Conservation (phyloP, 2,329 filamentous ascomycete genomes). For the Orbilia oligospora region DNA sequence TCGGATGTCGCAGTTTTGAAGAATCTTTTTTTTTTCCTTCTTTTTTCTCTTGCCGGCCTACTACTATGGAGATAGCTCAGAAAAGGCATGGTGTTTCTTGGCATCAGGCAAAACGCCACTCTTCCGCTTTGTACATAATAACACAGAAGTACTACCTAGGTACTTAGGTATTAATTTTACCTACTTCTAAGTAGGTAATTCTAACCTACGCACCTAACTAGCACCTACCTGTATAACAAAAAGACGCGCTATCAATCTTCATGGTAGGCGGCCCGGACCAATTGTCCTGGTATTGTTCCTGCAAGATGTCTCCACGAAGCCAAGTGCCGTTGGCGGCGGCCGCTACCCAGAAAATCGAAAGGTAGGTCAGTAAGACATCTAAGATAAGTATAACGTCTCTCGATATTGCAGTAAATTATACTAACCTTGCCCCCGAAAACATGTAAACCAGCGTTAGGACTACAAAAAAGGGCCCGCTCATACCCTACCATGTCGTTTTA, state of each 20-base stretch:
- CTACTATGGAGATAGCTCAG: too few relatives aligned
- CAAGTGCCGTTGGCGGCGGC: not conserved
- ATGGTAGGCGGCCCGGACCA: not conserved
- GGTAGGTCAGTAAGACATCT: not conserved
- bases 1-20: not conserved
- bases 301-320: not conserved
- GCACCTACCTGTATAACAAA: not conserved
- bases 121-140: too few relatives aligned
- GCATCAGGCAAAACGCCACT: not conserved
- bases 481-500: slow-evolving; percentile 77
- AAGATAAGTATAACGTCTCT: not conserved
- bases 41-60: too few relatives aligned
- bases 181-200: too few relatives aligned
- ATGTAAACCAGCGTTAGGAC: not conserved
- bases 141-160: too few relatives aligned
- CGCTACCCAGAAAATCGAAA: not conserved
- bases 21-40: not conserved
- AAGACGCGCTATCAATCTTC: not conserved
- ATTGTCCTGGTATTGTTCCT: not conserved
- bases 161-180: too few relatives aligned
- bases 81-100: too few relatives aligned
- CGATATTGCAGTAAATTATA: not conserved
- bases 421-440: not conserved
- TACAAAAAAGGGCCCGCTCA: slow-evolving; percentile 63
- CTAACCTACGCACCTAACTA: too few relatives aligned